These are phyloP conservation scores for Suhomyces panamericanus DNA, from an alignment of 1,139 yeast genomes.

Conservation along the genomic window DNA sequence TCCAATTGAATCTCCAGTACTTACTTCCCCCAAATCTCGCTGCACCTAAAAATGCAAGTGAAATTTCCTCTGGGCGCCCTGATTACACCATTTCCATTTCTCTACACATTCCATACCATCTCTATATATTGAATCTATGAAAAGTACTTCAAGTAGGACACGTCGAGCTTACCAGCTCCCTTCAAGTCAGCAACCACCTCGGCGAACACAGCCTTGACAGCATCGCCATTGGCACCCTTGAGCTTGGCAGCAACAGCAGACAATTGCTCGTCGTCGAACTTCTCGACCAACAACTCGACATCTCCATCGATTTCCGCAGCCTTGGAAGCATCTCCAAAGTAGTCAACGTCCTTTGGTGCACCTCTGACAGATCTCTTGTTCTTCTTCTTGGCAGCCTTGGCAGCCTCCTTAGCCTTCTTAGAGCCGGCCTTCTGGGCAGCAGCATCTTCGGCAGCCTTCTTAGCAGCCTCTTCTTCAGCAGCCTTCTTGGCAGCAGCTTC, in stretches of 20 bases:
- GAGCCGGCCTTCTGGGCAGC: slow-evolving; percentile 63
- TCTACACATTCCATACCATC: too few relatives aligned
- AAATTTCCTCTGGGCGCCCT: too few relatives aligned
- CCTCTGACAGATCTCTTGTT: slow-evolving; percentile 89
- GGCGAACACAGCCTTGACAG: slow-evolving; percentile 52
- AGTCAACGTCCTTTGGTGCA: slow-evolving; percentile 78
- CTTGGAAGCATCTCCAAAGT: slow-evolving; percentile 75
- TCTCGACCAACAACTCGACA: slow-evolving; percentile 73
- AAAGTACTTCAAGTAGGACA: slow-evolving; percentile 40
- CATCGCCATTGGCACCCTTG: slow-evolving; percentile 50
- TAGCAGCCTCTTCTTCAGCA: slow-evolving; percentile 77
- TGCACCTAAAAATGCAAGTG: too few relatives aligned
- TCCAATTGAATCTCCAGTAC: too few relatives aligned
- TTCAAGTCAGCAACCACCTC: slow-evolving; percentile 48
- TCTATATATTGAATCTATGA: slow-evolving; percentile 3
- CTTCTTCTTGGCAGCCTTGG: slow-evolving; percentile 96
- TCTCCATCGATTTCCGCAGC: slow-evolving; percentile 75
- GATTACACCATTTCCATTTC: too few relatives aligned
- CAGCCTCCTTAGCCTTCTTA: slow-evolving; percentile 96
- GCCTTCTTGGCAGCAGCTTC: slow-evolving; percentile 80
- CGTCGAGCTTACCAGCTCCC: slow-evolving; percentile 33
- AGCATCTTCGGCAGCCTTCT: slow-evolving; percentile 75
- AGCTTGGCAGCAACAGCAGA: slow-evolving; percentile 67
- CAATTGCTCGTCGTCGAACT: slow-evolving; percentile 75
- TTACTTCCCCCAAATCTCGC: too few relatives aligned